Conservation (phyloP, 2,329 filamentous ascomycete genomes). For the Colletotrichum lini region DNA sequence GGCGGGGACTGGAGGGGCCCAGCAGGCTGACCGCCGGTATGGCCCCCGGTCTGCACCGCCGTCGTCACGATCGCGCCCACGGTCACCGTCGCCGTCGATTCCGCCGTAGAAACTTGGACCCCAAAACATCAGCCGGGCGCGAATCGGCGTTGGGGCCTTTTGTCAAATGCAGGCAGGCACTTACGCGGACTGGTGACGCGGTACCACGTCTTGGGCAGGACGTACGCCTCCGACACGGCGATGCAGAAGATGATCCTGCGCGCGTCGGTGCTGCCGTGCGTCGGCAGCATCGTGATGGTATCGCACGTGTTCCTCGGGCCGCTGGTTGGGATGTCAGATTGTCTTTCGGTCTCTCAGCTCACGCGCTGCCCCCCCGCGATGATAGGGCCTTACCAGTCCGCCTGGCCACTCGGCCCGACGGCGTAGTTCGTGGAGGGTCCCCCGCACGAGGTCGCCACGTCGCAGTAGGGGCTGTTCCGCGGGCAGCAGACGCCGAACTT, state of each 20-base stretch:
- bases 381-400: conserved; percentile 20
- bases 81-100: neutral
- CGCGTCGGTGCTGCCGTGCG: conserved; percentile 16
- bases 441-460: conserved; percentile 31
- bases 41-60: neutral
- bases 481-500: conserved; percentile 29
- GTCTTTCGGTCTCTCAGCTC: neutral
- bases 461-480: conserved; percentile 14
- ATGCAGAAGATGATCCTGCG: conserved; percentile 28
- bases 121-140: too few species aligned
- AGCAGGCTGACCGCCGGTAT: neutral
- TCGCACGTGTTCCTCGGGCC: conserved; percentile 25
- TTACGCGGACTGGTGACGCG: conserved; percentile 20
- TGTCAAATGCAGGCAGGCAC: neutral
- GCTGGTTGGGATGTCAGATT: neutral
- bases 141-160: too few species aligned
- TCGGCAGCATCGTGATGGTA: conserved; percentile 22
- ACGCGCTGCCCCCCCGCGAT: too few species aligned
- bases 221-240: conserved; percentile 20
- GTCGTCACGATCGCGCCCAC: neutral
- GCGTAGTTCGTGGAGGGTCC: conserved; percentile 23
- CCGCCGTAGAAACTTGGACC: neutral
- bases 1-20: neutral
- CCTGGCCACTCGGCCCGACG: conserved; percentile 20
- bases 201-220: conserved; percentile 32